phyloP scores from a whole-genome alignment of 2,329 filamentous ascomycete genomes.

The Fusarium buxicola region DNA sequence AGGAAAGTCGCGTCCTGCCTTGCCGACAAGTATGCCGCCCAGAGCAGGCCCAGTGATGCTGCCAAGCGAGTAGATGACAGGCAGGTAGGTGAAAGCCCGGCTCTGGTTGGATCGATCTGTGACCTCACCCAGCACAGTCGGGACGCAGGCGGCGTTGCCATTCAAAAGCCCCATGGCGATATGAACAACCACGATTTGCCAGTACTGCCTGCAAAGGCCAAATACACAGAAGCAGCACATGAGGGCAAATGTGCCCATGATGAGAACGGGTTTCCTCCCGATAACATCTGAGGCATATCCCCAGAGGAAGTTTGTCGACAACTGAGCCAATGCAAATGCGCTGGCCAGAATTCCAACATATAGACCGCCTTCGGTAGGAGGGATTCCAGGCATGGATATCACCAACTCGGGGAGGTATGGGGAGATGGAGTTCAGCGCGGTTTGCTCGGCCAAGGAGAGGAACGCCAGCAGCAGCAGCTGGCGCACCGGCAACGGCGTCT shows the following conservation, averaged over 20 bases:
- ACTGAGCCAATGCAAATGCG: conserved; percentile 90
- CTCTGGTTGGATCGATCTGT: conserved; percentile 97
- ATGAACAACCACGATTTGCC: conserved; percentile 88
- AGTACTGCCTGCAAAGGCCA: conserved; percentile 84
- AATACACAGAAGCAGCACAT: conserved; percentile 86
- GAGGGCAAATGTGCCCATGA: conserved; percentile 84
- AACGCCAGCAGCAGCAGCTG: conserved; percentile 89
- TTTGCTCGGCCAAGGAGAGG: conserved; percentile 93
- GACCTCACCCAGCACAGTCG: conserved; percentile 92
- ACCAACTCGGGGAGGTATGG: conserved; percentile 97
- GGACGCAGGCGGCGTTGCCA: conserved; percentile 94
- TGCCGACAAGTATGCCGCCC: conserved; percentile 84
- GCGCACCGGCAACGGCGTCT: conserved; percentile 81
- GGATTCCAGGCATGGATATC: conserved; percentile 83
- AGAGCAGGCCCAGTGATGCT: conserved; percentile 92
- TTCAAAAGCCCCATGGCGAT: conserved; percentile 92
- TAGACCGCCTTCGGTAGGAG: conserved; percentile 76
- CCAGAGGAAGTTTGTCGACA: conserved; percentile 83
- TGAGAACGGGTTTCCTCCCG: conserved; percentile 79
- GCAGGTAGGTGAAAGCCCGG: conserved; percentile 91
- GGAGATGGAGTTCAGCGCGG: conserved; percentile 94
- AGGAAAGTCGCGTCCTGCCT: conserved; percentile 73
- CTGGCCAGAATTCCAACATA: conserved; percentile 94
- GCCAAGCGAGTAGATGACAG: conserved; percentile 94
- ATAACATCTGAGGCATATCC: conserved; percentile 71